Evolutionary conservation across 148 eudicot species (phyloP), one percentile per base, ranked within the genome.

Genomic region (Amaranthus hypochondriacus): DNA sequence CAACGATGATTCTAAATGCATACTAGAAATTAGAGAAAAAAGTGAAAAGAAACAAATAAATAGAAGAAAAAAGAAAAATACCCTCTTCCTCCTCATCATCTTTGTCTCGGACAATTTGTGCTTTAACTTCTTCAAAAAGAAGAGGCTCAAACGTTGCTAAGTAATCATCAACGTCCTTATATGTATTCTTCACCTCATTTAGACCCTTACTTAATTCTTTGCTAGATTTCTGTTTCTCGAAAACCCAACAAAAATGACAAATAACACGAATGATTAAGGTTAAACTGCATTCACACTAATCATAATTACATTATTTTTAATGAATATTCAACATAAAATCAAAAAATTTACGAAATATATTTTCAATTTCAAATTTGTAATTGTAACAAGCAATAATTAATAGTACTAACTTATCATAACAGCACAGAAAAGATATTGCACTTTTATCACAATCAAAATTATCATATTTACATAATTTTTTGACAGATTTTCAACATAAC

Each of bases 41-140:
- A 70, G 56, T 18, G 6, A 75, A 44, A 6, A 54, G 21, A 72
- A 44, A 62, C 52, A 14, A 28, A n/a, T 57, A 6, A 52, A 15
- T 4, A 9, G 64, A 5, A 13, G n/a, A 63, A 7, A 59, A 68
- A 5, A 11, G 42, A 72, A 51, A 74, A 56, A 8, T 84, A 89
- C 97, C 88, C 53, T 83, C 97, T 74, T 89, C 88, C 53, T 83
- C 97, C 72, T 89, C 95, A 21, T 88, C 89, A 28, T 88, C 86
- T 79, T 76, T 83, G 49, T 76, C 75, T 80, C 85, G 87, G 28
- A 81, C 70, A 66, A 93, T 88, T 82, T 91, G 95, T n/a, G 95
- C 87, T 82, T 94, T 89, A 64, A 87, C 96, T 81, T 94, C 97
- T 86, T 91, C 97, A 69, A 94, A 94, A 56, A 94, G 84, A 71